These are phyloP conservation scores for Kandelia obovata DNA, from an alignment of 345 rosid species.

Conservation along the genomic window DNA sequence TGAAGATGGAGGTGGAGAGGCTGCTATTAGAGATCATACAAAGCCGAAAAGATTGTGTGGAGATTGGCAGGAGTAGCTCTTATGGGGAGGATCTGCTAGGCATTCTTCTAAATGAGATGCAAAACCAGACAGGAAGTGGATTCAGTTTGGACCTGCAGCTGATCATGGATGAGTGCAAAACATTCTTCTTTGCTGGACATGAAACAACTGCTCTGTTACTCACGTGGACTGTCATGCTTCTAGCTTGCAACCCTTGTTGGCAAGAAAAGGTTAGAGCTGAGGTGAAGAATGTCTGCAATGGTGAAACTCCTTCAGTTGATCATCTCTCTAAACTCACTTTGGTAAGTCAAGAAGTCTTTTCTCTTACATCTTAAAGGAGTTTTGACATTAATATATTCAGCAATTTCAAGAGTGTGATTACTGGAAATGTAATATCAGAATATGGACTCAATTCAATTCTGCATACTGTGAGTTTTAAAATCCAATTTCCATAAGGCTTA, in stretches of 20 bases:
- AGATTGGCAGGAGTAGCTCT: conserved; percentile 73
- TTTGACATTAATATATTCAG: no score
- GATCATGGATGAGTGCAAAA: conserved; percentile 96
- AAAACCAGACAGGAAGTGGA: conserved; percentile 38
- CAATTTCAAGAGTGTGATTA: no score
- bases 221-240: conserved; percentile 91
- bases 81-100: conserved; percentile 83
- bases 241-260: conserved; percentile 81
- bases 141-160: conserved; percentile 55
- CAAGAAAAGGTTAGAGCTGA: conserved; percentile 72
- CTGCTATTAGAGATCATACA: conserved; percentile 82
- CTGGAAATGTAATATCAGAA: no score
- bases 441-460: no score
- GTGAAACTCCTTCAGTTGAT: conserved; percentile 53
- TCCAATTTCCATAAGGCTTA: no score
- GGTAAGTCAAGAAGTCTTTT: conserved; percentile 38
- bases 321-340: conserved; percentile 67
- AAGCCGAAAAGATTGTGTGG: conserved; percentile 63
- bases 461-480: no score
- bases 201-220: conserved; percentile 87
- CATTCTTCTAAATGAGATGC: conserved; percentile 68
- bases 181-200: conserved; percentile 95
- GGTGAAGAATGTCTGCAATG: conserved; percentile 61
- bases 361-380: no score
- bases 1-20: conserved; percentile 75